phyloP scores from a whole-genome alignment of 352 stramenopile species.

The Plasmopara muralis region DNA sequence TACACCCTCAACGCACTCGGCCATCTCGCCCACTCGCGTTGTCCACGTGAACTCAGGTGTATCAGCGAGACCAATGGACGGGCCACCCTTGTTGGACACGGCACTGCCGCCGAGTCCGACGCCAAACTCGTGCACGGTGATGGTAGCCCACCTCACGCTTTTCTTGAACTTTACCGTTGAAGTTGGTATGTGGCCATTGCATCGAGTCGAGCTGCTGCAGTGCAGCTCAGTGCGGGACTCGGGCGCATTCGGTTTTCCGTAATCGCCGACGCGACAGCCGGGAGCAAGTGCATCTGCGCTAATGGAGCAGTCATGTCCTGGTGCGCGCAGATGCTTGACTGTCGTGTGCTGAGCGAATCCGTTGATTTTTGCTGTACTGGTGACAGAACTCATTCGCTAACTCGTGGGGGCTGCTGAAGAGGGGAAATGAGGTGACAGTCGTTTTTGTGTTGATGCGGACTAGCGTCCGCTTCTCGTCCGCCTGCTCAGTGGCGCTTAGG shows the following conservation, averaged over 20 bases:
- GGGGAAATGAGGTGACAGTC: conserved; percentile 25
- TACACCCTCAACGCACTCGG: conserved; percentile 53
- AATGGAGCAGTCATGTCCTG: conserved; percentile 4
- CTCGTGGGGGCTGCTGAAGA: conserved; percentile 8
- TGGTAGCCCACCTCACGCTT: conserved; percentile 30
- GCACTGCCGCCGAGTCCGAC: conserved; percentile 48
- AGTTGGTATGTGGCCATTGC: neutral
- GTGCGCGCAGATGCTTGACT: neutral
- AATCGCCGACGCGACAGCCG: neutral
- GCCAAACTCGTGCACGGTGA: conserved; percentile 58
- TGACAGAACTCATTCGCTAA: conserved; percentile 16
- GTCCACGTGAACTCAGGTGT: conserved; percentile 59
- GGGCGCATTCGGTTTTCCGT: neutral
- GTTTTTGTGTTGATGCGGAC: conserved; percentile 23
- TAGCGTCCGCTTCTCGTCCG: conserved; percentile 21
- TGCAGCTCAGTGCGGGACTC: conserved; percentile 2
- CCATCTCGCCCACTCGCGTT: conserved; percentile 62
- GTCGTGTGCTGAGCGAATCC: conserved; percentile 2
- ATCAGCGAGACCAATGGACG: conserved; percentile 49
- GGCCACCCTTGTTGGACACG: conserved; percentile 50
- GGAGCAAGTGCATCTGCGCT: neutral
- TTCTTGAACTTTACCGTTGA: conserved; percentile 14
- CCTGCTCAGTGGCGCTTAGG: conserved; percentile 4
- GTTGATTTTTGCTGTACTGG: neutral
- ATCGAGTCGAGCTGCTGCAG: neutral